Percentiles rank a stretch among this genome's conserved stretches.
phyloP scores from a whole-genome alignment of 176 grass and related monocot species.

The Panicum miliaceum region DNA sequence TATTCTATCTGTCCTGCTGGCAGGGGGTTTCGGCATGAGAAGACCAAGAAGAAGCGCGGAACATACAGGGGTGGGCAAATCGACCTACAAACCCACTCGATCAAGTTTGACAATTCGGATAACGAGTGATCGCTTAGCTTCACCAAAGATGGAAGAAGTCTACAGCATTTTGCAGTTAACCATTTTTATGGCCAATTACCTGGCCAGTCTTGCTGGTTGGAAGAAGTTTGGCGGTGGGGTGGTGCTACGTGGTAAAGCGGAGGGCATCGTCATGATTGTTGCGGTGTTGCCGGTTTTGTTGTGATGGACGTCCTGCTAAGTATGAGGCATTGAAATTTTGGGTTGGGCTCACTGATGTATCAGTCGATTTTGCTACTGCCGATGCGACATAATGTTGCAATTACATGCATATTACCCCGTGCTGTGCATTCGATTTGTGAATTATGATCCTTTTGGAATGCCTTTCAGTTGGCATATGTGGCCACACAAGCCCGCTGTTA shows the following conservation, averaged over 20 bases:
- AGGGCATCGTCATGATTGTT: background rate
- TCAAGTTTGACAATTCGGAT: constrained; percentile 82
- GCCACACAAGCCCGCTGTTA: background rate
- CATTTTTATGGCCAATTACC: background rate
- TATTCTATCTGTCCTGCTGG: background rate
- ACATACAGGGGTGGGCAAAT: constrained; percentile 80
- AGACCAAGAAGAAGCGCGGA: constrained; percentile 97
- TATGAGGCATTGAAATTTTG: background rate
- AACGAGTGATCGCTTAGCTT: constrained; percentile 37
- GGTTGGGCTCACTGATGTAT: constrained; percentile 19
- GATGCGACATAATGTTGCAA: background rate
- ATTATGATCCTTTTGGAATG: background rate
- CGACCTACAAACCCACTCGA: constrained; percentile 78
- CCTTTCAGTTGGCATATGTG: background rate
- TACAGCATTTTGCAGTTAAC: background rate
- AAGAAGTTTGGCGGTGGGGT: background rate
- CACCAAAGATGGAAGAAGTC: background rate
- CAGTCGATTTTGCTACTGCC: constrained; percentile 11
- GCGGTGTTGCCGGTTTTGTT: constrained; percentile 18
- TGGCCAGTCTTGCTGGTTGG: background rate
- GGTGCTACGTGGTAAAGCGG: background rate
- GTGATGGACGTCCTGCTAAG: background rate
- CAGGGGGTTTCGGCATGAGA: constrained; percentile 98
- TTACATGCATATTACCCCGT: background rate
- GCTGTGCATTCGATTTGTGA: no score